Evolutionary conservation across 345 rosid genomes (phyloP), one percentile per base, ranked within the genome.

Genomic region (Microcos paniculata): DNA sequence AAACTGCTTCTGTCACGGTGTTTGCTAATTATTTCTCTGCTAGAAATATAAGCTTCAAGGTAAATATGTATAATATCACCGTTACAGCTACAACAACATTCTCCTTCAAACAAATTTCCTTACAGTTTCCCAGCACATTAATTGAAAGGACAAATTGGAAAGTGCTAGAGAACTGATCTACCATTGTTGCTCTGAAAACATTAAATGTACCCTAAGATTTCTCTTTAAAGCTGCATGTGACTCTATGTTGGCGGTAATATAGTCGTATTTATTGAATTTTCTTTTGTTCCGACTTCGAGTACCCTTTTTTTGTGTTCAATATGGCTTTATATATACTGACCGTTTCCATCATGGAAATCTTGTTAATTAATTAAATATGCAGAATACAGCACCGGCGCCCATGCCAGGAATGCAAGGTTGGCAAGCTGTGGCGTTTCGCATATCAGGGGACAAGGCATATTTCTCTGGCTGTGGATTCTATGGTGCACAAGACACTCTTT

Each of bases 341-440:
- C 45, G 8, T 42, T 42, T 42, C 45, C 16, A 48, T 10, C 72
- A 8, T 30, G 72, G 28, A 68, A 30, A 68, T 48, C n/a, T n/a
- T 28, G 35, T 30, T 12, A 66, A 12, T n/a, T n/a, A n/a, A n/a
- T 3, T 48, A 23, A 2, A 3, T 76, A 30, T 33, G 71, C 74
- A 91, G 96, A 95, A 95, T 78, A 95, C 97, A 56, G 96, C 99
- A 21, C 99, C 98, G 49, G 97, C 99, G 1, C 98, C 99, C 3
- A 76, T 88, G 90, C 98, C 97, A 0, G 98, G 99, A 59, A 84
- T 91, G 99, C 86, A 91, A 78, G 97, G 98, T 23, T 87, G 94
- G 97, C 99, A 95, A 78, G 99, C 98, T 33, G 99, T 76, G 75
- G 97, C 99, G 21, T 89, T 95, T 74, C 87, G 98, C 19, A 91